Conservation (phyloP, 2,329 filamentous ascomycete genomes). For the Colletotrichum australisinense region DNA sequence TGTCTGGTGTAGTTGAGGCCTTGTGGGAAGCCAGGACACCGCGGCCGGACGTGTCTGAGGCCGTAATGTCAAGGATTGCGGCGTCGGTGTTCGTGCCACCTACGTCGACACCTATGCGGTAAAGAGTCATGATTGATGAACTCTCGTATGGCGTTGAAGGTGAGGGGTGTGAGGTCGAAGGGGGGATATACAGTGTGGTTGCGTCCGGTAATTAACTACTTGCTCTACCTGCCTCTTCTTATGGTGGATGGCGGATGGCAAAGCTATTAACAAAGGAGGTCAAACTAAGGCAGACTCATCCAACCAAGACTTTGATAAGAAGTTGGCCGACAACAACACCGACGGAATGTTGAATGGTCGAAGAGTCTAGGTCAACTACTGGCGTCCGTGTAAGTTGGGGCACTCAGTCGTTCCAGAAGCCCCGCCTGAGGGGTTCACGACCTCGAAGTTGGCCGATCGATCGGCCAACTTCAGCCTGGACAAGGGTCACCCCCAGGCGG, state of each 20-base stretch:
- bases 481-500: not conserved
- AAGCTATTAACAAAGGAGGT: not conserved
- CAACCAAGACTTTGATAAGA: not conserved
- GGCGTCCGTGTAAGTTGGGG: not conserved
- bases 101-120: slow-evolving; percentile 57
- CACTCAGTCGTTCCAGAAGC: not conserved
- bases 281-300: not conserved
- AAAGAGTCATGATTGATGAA: slow-evolving; percentile 46
- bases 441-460: slow-evolving; percentile 24
- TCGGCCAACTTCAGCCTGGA: not conserved
- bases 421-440: not conserved
- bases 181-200: not conserved
- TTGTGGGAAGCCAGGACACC: slow-evolving; percentile 61
- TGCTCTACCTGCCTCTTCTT: no score
- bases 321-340: not conserved
- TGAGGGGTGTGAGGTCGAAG: not conserved
- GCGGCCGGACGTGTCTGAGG: slow-evolving; percentile 46
- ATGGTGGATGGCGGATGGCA: no score
- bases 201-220: no score
- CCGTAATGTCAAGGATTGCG: slow-evolving; percentile 56
- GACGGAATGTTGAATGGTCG: not conserved
- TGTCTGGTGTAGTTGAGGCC: slow-evolving; percentile 60
- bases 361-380: not conserved
- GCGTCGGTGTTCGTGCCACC: slow-evolving; percentile 57
- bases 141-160: not conserved